phyloP scores from a whole-genome alignment of 225 moss, liverwort and hornwort species.

The Sphagnum tenellum region DNA sequence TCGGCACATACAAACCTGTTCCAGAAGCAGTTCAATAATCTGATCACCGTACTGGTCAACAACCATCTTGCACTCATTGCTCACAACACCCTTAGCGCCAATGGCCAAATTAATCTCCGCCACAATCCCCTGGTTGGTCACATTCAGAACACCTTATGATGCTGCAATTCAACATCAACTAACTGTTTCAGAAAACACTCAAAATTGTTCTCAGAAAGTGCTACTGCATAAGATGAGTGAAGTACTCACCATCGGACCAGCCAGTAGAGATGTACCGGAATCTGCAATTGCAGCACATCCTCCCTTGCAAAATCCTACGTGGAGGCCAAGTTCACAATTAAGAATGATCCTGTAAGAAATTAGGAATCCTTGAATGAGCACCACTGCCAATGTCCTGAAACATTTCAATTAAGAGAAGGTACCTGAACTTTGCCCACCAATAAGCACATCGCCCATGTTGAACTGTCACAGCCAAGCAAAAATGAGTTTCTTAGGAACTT shows the following conservation, averaged over 20 bases:
- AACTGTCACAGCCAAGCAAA: conserved; percentile 35
- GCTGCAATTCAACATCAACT: too few species aligned
- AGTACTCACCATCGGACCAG: conserved; percentile 74
- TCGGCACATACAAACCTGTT: conserved; percentile 33
- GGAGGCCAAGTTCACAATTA: too few species aligned
- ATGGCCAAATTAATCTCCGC: conserved; percentile 86
- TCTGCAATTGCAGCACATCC: conserved; percentile 92
- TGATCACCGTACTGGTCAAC: conserved; percentile 72
- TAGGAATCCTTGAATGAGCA: too few species aligned
- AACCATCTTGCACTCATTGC: conserved; percentile 82
- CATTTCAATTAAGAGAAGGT: not conserved
- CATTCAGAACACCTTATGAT: too few species aligned
- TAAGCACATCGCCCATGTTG: conserved; percentile 85
- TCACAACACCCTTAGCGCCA: conserved; percentile 79
- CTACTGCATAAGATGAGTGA: not conserved
- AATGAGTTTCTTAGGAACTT: too few species aligned
- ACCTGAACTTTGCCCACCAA: conserved; percentile 74
- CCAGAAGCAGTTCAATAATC: conserved; percentile 66
- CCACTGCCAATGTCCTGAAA: not conserved
- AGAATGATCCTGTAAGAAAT: too few species aligned
- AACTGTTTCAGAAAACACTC: too few species aligned
- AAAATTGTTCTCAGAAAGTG: too few species aligned
- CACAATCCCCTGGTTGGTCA: conserved; percentile 53
- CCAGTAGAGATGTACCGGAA: conserved; percentile 89
- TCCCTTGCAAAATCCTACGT: conserved; percentile 60